Evolutionary conservation across 129 eudicot species (phyloP).

Genomic region (Pittosporum tobira): DNA sequence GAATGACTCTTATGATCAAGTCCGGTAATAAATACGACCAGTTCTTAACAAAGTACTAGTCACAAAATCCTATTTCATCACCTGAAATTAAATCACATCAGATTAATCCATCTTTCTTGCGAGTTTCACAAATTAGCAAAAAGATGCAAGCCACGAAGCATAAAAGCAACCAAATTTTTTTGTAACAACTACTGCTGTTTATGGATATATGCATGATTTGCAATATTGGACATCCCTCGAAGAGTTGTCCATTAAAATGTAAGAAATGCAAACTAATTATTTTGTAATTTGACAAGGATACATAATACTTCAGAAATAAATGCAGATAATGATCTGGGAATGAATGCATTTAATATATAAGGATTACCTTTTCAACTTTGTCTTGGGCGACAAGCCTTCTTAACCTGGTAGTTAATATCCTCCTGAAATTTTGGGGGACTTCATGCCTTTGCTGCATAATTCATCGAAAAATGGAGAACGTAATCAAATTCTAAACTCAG

Average conservation of each 20-base stretch:
- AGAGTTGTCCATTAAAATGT: too few species aligned
- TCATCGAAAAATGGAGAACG: conserved; percentile 2
- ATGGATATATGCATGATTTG: neutral
- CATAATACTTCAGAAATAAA: neutral
- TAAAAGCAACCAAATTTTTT: neutral
- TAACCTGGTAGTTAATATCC: conserved; percentile 48
- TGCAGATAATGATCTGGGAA: neutral
- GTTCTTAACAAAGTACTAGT: too few species aligned
- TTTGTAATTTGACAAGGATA: neutral
- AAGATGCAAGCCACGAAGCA: too few species aligned
- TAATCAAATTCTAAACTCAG: conserved; percentile 3
- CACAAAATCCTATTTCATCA: too few species aligned
- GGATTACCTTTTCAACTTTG: conserved; percentile 78
- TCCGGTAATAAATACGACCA: too few species aligned
- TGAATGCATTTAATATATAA: conserved; percentile 7
- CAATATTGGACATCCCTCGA: too few species aligned
- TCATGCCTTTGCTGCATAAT: conserved; percentile 60
- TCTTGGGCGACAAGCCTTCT: conserved; percentile 63
- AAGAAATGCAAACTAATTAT: too few species aligned
- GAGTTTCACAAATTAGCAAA: too few species aligned
- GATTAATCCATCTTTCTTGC: too few species aligned
- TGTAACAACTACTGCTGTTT: neutral
- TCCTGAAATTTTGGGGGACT: conserved; percentile 60
- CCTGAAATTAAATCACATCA: too few species aligned
- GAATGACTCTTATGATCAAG: too few species aligned